phyloP scores from a whole-genome alignment of 2,329 filamentous ascomycete genomes.

The Clonostachys chloroleuca region DNA sequence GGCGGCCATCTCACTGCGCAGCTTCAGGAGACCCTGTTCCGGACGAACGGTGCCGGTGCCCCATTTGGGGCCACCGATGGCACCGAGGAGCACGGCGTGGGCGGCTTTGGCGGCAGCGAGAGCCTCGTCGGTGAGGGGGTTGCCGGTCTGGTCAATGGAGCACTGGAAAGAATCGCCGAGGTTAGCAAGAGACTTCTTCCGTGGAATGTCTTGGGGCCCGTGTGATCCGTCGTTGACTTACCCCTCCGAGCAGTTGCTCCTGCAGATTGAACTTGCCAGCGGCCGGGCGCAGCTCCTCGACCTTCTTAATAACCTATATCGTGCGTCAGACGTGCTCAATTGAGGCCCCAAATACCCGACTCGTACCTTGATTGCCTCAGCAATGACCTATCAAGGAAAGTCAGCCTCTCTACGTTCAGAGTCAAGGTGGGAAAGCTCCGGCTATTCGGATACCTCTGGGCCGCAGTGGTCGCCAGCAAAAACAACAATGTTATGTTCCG shows the following conservation, averaged over 20 bases:
- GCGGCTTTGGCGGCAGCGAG: slow-evolving; percentile 76
- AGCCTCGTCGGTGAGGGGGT: slow-evolving; percentile 73
- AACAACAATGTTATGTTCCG: slow-evolving; percentile 70
- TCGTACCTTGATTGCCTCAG: slow-evolving; percentile 76
- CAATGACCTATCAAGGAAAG: slow-evolving; percentile 52
- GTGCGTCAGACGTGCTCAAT: slow-evolving; percentile 1
- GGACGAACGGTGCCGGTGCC: slow-evolving; percentile 81
- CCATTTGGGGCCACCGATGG: slow-evolving; percentile 92
- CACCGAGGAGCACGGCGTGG: slow-evolving; percentile 83
- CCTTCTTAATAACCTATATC: slow-evolving; percentile 66
- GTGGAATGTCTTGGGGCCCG: not conserved
- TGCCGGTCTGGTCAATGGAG: slow-evolving; percentile 81
- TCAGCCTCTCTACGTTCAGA: slow-evolving; percentile 9
- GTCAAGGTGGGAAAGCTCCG: slow-evolving; percentile 9
- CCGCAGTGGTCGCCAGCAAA: slow-evolving; percentile 80
- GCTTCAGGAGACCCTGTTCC: slow-evolving; percentile 81
- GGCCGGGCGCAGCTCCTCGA: slow-evolving; percentile 66
- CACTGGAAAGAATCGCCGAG: slow-evolving; percentile 44
- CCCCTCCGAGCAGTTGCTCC: slow-evolving; percentile 82
- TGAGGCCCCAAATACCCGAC: not conserved
- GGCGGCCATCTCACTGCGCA: slow-evolving; percentile 85
- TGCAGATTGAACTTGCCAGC: slow-evolving; percentile 79
- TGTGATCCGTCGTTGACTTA: slow-evolving; percentile 41
- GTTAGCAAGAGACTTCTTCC: slow-evolving; percentile 6
- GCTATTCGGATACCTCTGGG: slow-evolving; percentile 59